These are phyloP conservation scores for Fusarium metavorans DNA, from an alignment of 2,329 filamentous ascomycete species.

Conservation along the genomic window DNA sequence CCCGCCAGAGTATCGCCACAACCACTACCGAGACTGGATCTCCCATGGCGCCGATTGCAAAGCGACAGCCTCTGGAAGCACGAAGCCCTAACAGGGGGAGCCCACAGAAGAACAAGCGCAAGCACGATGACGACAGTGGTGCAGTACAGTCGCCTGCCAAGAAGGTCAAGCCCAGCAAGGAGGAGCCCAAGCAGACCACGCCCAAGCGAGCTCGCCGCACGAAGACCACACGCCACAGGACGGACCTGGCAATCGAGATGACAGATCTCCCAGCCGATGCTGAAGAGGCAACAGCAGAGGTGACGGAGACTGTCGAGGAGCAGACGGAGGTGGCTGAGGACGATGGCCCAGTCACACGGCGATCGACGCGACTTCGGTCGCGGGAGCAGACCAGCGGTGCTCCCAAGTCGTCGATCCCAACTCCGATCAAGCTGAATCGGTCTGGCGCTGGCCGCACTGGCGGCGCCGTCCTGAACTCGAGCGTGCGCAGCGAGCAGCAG, in stretches of 20 bases:
- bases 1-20: constrained; percentile 44
- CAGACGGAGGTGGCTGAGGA: constrained; percentile 27
- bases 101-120: constrained; percentile 50
- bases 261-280: constrained; percentile 16
- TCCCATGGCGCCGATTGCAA: constrained; percentile 41
- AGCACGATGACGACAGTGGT: constrained; percentile 39
- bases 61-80: constrained; percentile 48
- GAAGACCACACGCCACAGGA: constrained; percentile 31
- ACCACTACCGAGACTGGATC: constrained; percentile 49
- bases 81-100: constrained; percentile 53
- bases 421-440: constrained; percentile 48
- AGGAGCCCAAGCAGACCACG: constrained; percentile 29
- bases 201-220: constrained; percentile 43
- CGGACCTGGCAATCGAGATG: constrained; percentile 26
- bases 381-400: constrained; percentile 24
- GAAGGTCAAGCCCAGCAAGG: constrained; percentile 18
- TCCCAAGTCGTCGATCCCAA: constrained; percentile 51
- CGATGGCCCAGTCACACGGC: constrained; percentile 38
- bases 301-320: constrained; percentile 2
- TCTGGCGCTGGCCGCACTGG: constrained; percentile 41
- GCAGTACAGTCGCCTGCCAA: constrained; percentile 38
- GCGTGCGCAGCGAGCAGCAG: constrained; percentile 48
- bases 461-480: constrained; percentile 37
- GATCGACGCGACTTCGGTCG: constrained; percentile 50
- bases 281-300: background rate